phyloP scores from a whole-genome alignment of 2,329 filamentous ascomycete species.

The Cryphonectria naterciae region DNA sequence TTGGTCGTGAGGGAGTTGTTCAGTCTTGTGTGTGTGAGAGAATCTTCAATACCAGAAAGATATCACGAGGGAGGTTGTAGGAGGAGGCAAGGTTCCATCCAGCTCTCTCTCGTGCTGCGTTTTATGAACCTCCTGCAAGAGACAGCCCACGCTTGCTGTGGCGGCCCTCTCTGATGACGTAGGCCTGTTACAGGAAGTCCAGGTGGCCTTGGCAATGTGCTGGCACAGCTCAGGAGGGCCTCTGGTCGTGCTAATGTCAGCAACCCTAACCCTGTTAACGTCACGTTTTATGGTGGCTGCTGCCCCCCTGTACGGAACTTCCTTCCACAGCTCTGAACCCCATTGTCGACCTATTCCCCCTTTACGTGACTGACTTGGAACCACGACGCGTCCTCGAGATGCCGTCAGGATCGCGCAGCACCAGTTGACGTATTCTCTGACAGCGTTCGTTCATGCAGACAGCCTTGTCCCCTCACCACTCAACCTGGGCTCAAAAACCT shows the following conservation, averaged over 20 bases:
- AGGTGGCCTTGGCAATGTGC: not conserved
- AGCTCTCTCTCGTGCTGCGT: not conserved
- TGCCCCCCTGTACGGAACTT: not conserved
- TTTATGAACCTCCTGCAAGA: conserved; percentile 1
- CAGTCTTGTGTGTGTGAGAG: not conserved
- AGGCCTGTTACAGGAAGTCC: conserved; percentile 3
- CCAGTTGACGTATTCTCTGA: too few species aligned
- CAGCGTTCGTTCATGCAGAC: too few species aligned
- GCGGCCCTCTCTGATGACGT: conserved; percentile 20
- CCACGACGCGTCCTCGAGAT: too few species aligned
- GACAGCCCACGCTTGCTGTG: not conserved
- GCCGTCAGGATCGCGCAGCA: too few species aligned
- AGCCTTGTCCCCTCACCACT: too few species aligned
- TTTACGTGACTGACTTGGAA: too few species aligned
- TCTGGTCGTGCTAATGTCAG: not conserved
- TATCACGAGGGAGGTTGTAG: not conserved
- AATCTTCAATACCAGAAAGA: not conserved
- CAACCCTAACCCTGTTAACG: conserved; percentile 19
- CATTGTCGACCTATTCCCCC: too few species aligned
- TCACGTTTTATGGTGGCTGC: not conserved
- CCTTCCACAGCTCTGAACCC: not conserved
- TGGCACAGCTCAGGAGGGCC: not conserved
- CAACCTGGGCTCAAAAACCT: too few species aligned
- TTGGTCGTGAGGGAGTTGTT: not conserved
- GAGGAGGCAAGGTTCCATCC: not conserved